phyloP scores from a whole-genome alignment of 2,329 filamentous ascomycete species.

The Bipolaris oryzae region DNA sequence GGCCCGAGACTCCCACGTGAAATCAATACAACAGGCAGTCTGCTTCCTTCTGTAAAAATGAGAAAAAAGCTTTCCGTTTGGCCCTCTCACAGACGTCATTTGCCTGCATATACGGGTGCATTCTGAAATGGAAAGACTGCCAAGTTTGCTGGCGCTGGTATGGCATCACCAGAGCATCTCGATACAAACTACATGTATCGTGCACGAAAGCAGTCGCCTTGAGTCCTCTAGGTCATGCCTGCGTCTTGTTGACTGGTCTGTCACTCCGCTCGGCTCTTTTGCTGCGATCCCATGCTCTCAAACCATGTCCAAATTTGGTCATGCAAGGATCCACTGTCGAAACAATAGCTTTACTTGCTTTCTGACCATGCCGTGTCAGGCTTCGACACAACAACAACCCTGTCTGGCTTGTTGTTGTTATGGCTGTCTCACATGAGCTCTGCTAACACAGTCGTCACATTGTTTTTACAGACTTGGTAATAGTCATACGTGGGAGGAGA shows the following conservation, averaged over 20 bases:
- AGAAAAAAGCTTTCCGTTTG: slow-evolving; percentile 8
- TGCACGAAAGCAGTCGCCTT: not conserved
- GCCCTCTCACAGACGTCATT: not conserved
- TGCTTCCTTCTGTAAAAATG: slow-evolving; percentile 11
- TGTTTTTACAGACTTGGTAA: not conserved
- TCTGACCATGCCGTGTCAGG: not conserved
- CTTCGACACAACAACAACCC: not conserved
- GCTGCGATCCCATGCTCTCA: slow-evolving; percentile 1
- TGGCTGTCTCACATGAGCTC: not conserved
- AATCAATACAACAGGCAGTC: slow-evolving; percentile 5
- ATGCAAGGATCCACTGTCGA: not conserved
- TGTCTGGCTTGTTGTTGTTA: not conserved
- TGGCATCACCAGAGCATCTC: not conserved
- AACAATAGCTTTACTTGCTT: not conserved
- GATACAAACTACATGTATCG: not conserved
- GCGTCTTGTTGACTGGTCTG: not conserved
- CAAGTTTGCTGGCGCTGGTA: not conserved
- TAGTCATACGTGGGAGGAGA: not conserved
- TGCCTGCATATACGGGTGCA: not conserved
- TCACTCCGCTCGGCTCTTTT: not conserved
- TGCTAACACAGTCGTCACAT: not conserved
- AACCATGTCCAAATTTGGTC: not conserved
- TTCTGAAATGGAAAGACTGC: not conserved
- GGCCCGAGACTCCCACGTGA: slow-evolving; percentile 23
- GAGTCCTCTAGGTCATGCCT: not conserved